These are phyloP conservation scores for Ceratobasidium papillatum DNA, from an alignment of 1,284 basidiomycete genomes.

Conservation along the genomic window DNA sequence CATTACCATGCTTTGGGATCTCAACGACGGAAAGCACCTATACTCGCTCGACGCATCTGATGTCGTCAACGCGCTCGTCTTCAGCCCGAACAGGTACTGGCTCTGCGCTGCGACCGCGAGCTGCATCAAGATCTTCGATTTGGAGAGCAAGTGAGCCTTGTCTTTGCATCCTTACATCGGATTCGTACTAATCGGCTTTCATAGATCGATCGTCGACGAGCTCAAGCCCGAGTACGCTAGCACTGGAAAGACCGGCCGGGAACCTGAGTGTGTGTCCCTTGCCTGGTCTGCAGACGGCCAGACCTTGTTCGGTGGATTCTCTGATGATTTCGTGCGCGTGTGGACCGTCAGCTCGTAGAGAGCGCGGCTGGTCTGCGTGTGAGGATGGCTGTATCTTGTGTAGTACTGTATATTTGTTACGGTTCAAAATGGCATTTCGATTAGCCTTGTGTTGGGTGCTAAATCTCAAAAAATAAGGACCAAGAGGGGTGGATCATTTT, in stretches of 20 bases:
- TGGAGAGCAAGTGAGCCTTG: slow-evolving; percentile 90
- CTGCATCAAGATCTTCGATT: slow-evolving; percentile 99
- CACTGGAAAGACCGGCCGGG: slow-evolving; percentile 78
- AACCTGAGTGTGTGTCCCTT: slow-evolving; percentile 96
- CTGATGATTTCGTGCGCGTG: slow-evolving; percentile 90
- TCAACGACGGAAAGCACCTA: slow-evolving; percentile 99
- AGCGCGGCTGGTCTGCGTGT: slow-evolving; percentile 20
- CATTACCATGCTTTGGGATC: slow-evolving; percentile 99
- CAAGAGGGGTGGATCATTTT: too few relatives aligned
- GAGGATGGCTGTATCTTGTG: slow-evolving; percentile 8
- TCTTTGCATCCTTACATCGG: slow-evolving; percentile 42
- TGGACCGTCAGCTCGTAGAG: slow-evolving; percentile 73
- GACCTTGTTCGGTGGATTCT: slow-evolving; percentile 96
- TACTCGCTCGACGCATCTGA: slow-evolving; percentile 99
- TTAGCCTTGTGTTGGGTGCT: slow-evolving; percentile 33
- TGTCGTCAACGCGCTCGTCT: slow-evolving; percentile 98
- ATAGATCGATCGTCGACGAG: slow-evolving; percentile 98
- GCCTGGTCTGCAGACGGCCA: slow-evolving; percentile 99
- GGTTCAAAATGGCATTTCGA: slow-evolving; percentile 38
- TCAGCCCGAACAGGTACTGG: slow-evolving; percentile 99
- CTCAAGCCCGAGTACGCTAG: slow-evolving; percentile 93
- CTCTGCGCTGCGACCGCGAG: slow-evolving; percentile 97
- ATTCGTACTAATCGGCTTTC: slow-evolving; percentile 45
- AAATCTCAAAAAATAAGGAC: too few relatives aligned
- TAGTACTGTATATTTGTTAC: slow-evolving; percentile 36